These are phyloP conservation scores for Trametes versicolor DNA, from an alignment of 1,284 basidiomycete species.

Conservation along the genomic window DNA sequence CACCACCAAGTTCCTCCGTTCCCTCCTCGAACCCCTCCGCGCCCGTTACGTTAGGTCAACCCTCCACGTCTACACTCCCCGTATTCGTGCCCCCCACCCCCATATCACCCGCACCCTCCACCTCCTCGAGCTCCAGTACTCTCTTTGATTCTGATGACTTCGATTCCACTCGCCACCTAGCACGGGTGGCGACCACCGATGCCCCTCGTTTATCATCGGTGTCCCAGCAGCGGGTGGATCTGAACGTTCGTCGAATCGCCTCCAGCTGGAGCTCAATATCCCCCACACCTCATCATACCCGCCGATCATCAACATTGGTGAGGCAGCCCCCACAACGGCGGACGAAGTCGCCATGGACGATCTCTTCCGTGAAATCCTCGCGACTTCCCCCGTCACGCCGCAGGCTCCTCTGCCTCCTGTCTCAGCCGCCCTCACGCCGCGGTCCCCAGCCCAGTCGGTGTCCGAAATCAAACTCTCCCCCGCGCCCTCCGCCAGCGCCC, in stretches of 20 bases:
- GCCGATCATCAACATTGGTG: conserved; percentile 32
- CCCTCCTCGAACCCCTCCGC: conserved; percentile 39
- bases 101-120: conserved; percentile 61
- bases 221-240: conserved; percentile 91
- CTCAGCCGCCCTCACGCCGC: conserved; percentile 27
- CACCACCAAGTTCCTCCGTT: conserved; percentile 40
- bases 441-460: conserved; percentile 33
- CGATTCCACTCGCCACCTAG: conserved; percentile 90
- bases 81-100: conserved; percentile 45
- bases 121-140: conserved; percentile 48
- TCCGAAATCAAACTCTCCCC: conserved; percentile 35
- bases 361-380: conserved; percentile 74
- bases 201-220: conserved; percentile 61
- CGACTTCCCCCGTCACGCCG: conserved; percentile 57
- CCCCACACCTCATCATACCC: conserved; percentile 36
- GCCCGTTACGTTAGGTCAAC: conserved; percentile 40
- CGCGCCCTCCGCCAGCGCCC: conserved; percentile 32
- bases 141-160: conserved; percentile 47
- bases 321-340: conserved; percentile 42
- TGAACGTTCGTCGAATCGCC: conserved; percentile 43
- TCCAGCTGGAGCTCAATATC: conserved; percentile 43
- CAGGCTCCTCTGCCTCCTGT: conserved; percentile 45
- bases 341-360: conserved; percentile 71
- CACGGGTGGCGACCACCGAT: conserved; percentile 89
- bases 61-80: conserved; percentile 46